phyloP scores from a whole-genome alignment of 139 green algal species.

The Ettlia oleoabundans region DNA sequence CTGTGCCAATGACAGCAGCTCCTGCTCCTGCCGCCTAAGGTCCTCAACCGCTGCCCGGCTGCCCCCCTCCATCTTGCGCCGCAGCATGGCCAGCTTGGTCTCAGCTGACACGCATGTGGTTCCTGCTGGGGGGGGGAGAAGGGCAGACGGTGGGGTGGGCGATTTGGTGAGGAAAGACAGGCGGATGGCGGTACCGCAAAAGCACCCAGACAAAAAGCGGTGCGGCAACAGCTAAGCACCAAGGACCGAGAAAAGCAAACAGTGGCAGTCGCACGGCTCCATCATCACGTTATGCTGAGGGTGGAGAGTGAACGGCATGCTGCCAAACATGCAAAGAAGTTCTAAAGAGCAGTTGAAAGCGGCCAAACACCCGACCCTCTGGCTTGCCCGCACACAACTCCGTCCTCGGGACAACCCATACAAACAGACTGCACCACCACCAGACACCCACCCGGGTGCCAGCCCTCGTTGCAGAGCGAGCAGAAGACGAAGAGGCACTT shows the following conservation, averaged over 20 bases:
- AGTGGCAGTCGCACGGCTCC: no score
- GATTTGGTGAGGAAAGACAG: not conserved
- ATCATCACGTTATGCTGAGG: no score
- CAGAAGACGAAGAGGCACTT: slow-evolving; percentile 86
- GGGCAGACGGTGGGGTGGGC: not conserved
- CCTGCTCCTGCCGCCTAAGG: slow-evolving; percentile 43
- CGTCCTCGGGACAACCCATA: no score
- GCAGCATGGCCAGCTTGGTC: slow-evolving; percentile 53
- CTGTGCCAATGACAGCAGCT: slow-evolving; percentile 35
- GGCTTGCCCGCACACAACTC: no score
- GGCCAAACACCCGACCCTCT: no score
- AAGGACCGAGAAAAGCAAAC: no score
- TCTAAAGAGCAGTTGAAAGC: no score
- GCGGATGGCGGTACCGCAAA: no score
- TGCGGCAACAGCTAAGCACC: no score
- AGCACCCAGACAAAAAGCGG: no score
- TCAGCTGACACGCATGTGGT: slow-evolving; percentile 42
- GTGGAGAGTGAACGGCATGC: no score
- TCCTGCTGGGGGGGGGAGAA: not conserved
- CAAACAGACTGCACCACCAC: not conserved
- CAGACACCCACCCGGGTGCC: slow-evolving; percentile 75
- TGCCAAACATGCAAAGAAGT: no score
- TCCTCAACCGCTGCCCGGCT: slow-evolving; percentile 15
- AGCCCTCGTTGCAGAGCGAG: slow-evolving; percentile 69
- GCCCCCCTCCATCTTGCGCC: slow-evolving; percentile 45